Base-by-base conservation (phyloP, 2,329 filamentous ascomycete species). In the Stachybotrys chartarum region DNA sequence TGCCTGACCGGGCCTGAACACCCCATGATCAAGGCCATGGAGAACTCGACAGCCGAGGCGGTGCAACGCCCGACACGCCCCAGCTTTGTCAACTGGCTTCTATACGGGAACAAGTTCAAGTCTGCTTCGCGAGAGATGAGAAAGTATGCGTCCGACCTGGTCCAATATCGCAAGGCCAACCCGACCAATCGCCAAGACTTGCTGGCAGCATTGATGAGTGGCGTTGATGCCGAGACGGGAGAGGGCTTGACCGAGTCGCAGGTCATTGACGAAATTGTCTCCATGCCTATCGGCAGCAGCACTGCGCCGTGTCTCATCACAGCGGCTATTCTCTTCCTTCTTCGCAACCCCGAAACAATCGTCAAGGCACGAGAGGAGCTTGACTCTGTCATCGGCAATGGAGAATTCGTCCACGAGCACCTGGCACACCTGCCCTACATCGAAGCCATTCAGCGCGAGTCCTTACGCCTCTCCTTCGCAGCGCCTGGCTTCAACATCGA, bases 191-290 rank as follows among this genome's bases (percentile, higher is more conserved):
- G 79, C n/a, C 76, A 80, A 50, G 86, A 89, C 61, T 61, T 88
- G 31, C 75, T 89, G 8, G 75, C 83, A 52, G 78, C 79, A 3
- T 73, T 90, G 65, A 66, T 89, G 56, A 76, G 78, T 54, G 78
- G 73, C 12, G 77, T 74, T 46, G 86, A 90, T 59, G 79, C 82
- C 0, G 77, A 85, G 63, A 87, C 85, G 0, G 83, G 82, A 31
- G 73, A 77, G 56, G 70, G 70, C 3, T 73, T 90, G 59, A 78
- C 71, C 5, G 80, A 87, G 5, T 78, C 79, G 10, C 80, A 82
- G 57, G 78, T 88, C 51, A 77, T 86, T 51, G 83, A 88, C 67
- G 86, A 90, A 66, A 83, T 90, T 60, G 81, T 88, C 54, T 80
- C 80, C 3, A 87, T 89, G 74, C 78, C 87, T 46, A 84, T 84